A percentile compares a stretch with the other conserved stretches of the same genome.
Evolutionary conservation across 805 yeast genomes (phyloP).

Genomic region (Ogataea neopini): DNA sequence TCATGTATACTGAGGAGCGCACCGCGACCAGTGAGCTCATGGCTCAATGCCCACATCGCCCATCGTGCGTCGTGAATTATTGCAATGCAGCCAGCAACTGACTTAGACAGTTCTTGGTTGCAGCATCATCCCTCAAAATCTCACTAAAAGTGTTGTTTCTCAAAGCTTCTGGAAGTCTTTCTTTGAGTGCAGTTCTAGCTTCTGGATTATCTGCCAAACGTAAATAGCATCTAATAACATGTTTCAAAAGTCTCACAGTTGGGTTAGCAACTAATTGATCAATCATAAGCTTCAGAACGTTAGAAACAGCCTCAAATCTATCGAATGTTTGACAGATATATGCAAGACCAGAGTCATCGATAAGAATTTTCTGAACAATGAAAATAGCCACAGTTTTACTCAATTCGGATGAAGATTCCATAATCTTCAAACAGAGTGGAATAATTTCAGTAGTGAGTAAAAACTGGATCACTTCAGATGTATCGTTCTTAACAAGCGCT

Average conservation of each 20-base stretch:
- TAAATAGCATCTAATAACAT: conserved; percentile 91
- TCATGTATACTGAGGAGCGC: too few relatives aligned
- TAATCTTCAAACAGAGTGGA: conserved; percentile 89
- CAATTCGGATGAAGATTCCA: conserved; percentile 93
- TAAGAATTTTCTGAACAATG: conserved; percentile 87
- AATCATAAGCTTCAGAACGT: conserved; percentile 83
- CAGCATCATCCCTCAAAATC: conserved; percentile 80
- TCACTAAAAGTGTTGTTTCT: conserved; percentile 82
- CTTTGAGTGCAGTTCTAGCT: conserved; percentile 83
- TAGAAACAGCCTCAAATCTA: conserved; percentile 89
- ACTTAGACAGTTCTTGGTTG: conserved; percentile 83
- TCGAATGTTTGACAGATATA: conserved; percentile 96
- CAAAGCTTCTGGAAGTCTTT: conserved; percentile 82
- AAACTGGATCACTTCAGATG: conserved; percentile 91
- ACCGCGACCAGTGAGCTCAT: too few relatives aligned
- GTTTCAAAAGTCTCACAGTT: conserved; percentile 84
- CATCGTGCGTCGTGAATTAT: not conserved
- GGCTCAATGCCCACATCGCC: too few relatives aligned
- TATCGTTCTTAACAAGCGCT: conserved; percentile 92
- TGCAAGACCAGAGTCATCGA: conserved; percentile 87
- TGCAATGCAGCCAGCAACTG: conserved; percentile 61
- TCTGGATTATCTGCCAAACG: conserved; percentile 87
- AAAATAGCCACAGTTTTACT: conserved; percentile 96
- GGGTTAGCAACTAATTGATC: conserved; percentile 76
- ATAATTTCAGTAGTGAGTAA: conserved; percentile 94